Percentiles rank a stretch among this genome's conserved stretches.
Conservation (phyloP, 2,329 filamentous ascomycete genomes). For the Xylariaceae sp. region DNA sequence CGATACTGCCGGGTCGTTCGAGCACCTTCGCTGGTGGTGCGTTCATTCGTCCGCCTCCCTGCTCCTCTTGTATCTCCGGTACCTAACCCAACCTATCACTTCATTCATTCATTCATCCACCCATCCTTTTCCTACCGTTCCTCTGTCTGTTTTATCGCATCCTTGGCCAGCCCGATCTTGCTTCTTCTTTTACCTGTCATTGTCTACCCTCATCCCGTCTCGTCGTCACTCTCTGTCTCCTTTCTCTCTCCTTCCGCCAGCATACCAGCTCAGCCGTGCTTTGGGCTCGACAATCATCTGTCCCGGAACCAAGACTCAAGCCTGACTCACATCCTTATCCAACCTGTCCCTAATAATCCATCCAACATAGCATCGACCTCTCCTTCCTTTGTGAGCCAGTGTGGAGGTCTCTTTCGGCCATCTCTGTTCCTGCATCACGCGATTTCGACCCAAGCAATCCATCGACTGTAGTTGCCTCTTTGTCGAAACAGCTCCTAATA, state of each 20-base stretch:
- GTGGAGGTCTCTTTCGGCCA: constrained; percentile 27
- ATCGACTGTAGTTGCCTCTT: constrained; percentile 26
- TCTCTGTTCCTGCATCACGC: constrained; percentile 26
- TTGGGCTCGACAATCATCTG: constrained; percentile 26
- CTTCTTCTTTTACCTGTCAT: constrained; percentile 22
- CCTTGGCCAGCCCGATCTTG: constrained; percentile 24
- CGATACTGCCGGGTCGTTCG: constrained; percentile 16
- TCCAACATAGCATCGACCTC: constrained; percentile 21
- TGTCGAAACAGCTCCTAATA: constrained; percentile 26
- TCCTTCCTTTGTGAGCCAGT: constrained; percentile 30
- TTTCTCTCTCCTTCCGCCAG: constrained; percentile 26
- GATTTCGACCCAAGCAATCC: constrained; percentile 21
- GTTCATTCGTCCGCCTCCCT: constrained; percentile 10
- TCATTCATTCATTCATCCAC: constrained; percentile 25
- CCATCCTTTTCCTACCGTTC: constrained; percentile 30
- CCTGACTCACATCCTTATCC: constrained; percentile 28
- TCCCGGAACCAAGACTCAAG: constrained; percentile 25
- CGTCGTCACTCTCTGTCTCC: constrained; percentile 35
- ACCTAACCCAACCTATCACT: too few relatives aligned
- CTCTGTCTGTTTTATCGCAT: constrained; percentile 28
- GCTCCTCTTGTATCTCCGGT: constrained; percentile 5
- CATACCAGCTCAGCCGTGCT: constrained; percentile 26
- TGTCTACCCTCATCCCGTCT: constrained; percentile 32
- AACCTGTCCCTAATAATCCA: constrained; percentile 29
- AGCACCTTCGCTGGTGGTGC: constrained; percentile 15